Percentiles rank a stretch among this genome's conserved stretches.
Conservation (phyloP, 257 asterid genomes). For the Solanum corneliomulleri region DNA sequence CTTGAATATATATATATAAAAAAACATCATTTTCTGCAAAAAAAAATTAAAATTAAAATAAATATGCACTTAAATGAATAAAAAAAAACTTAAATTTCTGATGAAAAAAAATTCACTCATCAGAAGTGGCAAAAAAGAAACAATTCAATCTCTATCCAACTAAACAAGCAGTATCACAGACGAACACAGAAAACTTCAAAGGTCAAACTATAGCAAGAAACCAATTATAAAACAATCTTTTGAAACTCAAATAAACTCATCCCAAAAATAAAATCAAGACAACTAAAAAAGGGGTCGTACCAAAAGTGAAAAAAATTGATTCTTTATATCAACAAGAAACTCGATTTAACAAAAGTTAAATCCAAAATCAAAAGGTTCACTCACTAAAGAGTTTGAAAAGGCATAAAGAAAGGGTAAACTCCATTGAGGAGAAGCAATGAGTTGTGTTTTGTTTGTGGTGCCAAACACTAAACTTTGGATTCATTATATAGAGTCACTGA, state of each 20-base stretch:
- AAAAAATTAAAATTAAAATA: not conserved
- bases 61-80: not conserved
- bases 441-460: not conserved
- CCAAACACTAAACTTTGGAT: not conserved
- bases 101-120: not conserved
- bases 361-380: not conserved
- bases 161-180: not conserved
- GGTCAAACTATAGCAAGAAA: not conserved
- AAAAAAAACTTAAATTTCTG: not conserved
- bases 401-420: not conserved
- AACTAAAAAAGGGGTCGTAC: not conserved
- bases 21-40: not conserved
- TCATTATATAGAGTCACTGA: not conserved
- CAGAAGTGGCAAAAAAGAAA: not conserved
- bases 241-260: not conserved
- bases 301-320: not conserved
- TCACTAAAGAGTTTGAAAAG: not conserved
- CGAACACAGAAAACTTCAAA: not conserved
- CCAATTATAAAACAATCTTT: not conserved
- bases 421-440: not conserved
- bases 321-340: not conserved
- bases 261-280: not conserved
- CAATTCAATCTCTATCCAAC: not conserved
- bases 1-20: not conserved
- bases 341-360: not conserved